phyloP scores from a whole-genome alignment of 1,139 yeast genomes.

The Yamadazyma siamensis region DNA sequence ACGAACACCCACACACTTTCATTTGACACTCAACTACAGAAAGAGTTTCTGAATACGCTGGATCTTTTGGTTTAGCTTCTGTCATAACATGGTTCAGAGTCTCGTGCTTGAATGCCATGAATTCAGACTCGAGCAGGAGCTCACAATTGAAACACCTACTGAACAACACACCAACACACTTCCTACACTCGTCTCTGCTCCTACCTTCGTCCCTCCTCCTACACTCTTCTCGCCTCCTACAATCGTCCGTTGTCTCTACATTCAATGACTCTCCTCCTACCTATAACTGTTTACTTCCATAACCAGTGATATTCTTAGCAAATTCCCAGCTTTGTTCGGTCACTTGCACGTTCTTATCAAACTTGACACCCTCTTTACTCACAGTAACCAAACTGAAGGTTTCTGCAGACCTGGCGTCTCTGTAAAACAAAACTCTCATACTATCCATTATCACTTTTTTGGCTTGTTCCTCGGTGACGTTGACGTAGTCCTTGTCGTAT shows the following conservation, averaged over 20 bases:
- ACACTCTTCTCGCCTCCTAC: no score
- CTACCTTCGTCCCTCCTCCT: no score
- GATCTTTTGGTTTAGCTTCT: no score
- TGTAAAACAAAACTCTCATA: slow-evolving; percentile 91
- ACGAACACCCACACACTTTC: no score
- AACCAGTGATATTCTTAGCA: slow-evolving; percentile 85
- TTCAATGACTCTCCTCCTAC: background rate
- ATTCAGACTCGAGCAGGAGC: no score
- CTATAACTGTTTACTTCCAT: slow-evolving; percentile 60
- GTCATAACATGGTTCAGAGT: no score
- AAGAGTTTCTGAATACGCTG: no score
- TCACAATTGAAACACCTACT: no score
- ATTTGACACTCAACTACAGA: no score
- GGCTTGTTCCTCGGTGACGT: slow-evolving; percentile 73
- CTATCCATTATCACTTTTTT: slow-evolving; percentile 71
- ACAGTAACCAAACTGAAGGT: slow-evolving; percentile 82
- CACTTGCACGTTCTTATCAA: slow-evolving; percentile 64
- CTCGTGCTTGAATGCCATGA: no score
- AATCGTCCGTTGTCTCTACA: background rate
- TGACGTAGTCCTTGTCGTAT: slow-evolving; percentile 67
- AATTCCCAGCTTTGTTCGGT: slow-evolving; percentile 88
- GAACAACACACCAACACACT: no score
- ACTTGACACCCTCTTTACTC: slow-evolving; percentile 43
- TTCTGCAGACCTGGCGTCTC: slow-evolving; percentile 94
- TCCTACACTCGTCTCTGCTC: no score